A percentile compares a stretch with the other conserved stretches of the same genome.
phyloP scores from a whole-genome alignment of 176 grass and related monocot genomes.

The Alopecurus myosuroides region DNA sequence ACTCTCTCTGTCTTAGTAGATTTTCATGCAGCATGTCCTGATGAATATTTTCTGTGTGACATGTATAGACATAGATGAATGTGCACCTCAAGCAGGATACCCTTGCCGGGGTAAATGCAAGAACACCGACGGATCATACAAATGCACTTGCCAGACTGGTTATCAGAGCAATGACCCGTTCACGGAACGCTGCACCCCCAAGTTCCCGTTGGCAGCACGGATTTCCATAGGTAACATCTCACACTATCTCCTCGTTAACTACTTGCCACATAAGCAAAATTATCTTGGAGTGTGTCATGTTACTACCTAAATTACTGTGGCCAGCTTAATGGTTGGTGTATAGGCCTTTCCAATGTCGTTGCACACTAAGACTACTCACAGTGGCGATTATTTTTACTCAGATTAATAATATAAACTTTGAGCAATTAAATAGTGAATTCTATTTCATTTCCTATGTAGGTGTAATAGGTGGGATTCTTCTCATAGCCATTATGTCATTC shows the following conservation, averaged over 20 bases:
- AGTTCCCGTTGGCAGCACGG: neutral
- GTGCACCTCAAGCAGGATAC: neutral
- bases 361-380: too few species aligned
- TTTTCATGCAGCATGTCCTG: neutral
- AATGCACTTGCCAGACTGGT: neutral
- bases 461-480: neutral
- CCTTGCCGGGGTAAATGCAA: neutral
- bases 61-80: conserved; percentile 2
- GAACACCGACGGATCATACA: neutral
- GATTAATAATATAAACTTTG: neutral
- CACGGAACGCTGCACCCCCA: neutral
- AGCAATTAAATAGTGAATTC: neutral
- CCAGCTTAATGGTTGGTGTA: too few species aligned
- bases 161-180: neutral
- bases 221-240: neutral
- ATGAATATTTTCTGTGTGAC: neutral
- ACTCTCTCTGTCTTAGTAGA: too few species aligned
- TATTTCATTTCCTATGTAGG: neutral
- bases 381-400: neutral
- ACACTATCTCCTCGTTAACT: too few species aligned
- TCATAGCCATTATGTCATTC: neutral
- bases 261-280: too few species aligned
- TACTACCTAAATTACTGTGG: too few species aligned
- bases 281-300: too few species aligned
- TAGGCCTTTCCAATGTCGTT: too few species aligned